Conservation (phyloP, 345 rosid species). For the Heritiera fomes region DNA sequence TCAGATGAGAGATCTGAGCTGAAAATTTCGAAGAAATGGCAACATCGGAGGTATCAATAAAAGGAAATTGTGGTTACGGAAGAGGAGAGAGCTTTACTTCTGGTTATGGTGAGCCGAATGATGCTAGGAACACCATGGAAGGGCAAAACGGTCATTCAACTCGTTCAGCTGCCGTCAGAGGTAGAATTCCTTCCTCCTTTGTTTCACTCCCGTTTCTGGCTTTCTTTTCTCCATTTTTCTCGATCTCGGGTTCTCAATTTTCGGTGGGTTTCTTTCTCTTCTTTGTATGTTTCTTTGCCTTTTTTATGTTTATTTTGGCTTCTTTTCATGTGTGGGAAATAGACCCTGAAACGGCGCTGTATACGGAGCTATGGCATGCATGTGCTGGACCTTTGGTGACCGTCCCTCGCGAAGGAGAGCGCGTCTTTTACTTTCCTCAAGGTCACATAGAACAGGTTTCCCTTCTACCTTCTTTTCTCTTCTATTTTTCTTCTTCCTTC, state of each 20-base stretch:
- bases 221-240: background rate
- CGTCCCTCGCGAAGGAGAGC: conserved; percentile 74
- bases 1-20: conserved; percentile 62
- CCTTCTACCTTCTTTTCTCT: background rate
- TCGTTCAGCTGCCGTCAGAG: conserved; percentile 16
- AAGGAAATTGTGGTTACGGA: conserved; percentile 34
- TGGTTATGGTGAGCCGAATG: conserved; percentile 38
- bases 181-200: conserved; percentile 9
- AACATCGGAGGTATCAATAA: conserved; percentile 45
- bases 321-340: background rate
- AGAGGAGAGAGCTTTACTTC: conserved; percentile 45
- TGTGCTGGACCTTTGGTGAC: conserved; percentile 90
- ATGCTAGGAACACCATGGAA: conserved; percentile 36
- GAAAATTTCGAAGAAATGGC: conserved; percentile 28
- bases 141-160: conserved; percentile 40
- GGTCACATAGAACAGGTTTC: conserved; percentile 94
- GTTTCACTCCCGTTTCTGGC: background rate
- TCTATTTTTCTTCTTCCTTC: background rate
- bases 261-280: background rate
- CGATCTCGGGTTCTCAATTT: conserved; percentile 18
- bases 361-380: conserved; percentile 88
- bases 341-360: conserved; percentile 71
- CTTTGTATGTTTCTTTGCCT: background rate
- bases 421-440: conserved; percentile 83
- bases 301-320: conserved; percentile 1